phyloP scores from a whole-genome alignment of 352 stramenopile species.

The Pythium sp. region DNA sequence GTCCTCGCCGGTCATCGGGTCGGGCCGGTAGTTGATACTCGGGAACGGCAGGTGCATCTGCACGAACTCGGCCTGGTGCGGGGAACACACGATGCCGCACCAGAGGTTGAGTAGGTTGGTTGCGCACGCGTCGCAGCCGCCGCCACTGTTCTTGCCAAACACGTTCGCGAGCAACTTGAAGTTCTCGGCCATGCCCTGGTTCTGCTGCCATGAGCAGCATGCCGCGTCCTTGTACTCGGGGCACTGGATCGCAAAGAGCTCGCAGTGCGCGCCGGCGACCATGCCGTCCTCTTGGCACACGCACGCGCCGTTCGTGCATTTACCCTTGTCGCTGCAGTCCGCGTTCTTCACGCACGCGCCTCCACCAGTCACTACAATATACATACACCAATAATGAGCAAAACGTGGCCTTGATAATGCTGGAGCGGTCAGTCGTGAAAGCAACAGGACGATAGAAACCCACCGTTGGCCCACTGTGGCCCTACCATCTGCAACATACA shows the following conservation, averaged over 20 bases:
- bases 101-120: constrained; percentile 85
- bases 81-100: constrained; percentile 85
- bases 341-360: constrained; percentile 44
- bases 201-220: constrained; percentile 91
- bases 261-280: constrained; percentile 65
- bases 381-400: background rate
- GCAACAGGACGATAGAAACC: background rate
- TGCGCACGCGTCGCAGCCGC: constrained; percentile 79
- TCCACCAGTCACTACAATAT: constrained; percentile 51
- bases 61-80: constrained; percentile 72
- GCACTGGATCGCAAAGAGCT: constrained; percentile 77
- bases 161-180: constrained; percentile 73
- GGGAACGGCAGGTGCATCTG: constrained; percentile 60
- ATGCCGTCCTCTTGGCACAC: constrained; percentile 65
- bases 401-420: too few species aligned
- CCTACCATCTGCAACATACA: constrained; percentile 30
- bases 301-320: constrained; percentile 42
- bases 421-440: background rate
- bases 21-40: constrained; percentile 62
- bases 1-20: constrained; percentile 74
- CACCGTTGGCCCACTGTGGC: constrained; percentile 41
- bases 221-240: constrained; percentile 74
- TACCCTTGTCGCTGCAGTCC: constrained; percentile 62
- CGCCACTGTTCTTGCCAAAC: constrained; percentile 64
- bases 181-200: constrained; percentile 85